Conservation (phyloP, 2,329 filamentous ascomycete genomes). For the Trichocomaceae sp. region DNA sequence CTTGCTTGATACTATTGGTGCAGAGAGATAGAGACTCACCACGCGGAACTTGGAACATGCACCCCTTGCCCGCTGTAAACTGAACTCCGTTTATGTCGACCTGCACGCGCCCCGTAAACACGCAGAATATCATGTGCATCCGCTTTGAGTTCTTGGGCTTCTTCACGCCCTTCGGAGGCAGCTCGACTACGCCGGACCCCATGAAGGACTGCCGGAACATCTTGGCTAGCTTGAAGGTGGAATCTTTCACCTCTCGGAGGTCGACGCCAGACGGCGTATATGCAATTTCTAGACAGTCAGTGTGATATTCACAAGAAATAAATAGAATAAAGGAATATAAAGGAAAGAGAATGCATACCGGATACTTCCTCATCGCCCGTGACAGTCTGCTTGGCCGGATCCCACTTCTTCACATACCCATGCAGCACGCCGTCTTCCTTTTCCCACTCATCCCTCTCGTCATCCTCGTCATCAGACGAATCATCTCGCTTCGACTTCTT, state of each 20-base stretch:
- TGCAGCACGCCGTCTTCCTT: conserved; percentile 38
- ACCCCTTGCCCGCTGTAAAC: conserved; percentile 80
- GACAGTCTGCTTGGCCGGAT: conserved; percentile 31
- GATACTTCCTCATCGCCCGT: conserved; percentile 36
- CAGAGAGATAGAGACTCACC: conserved; percentile 47
- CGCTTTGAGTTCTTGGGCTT: conserved; percentile 83
- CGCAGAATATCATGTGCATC: conserved; percentile 97
- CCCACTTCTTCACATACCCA: conserved; percentile 41
- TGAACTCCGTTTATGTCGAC: conserved; percentile 55
- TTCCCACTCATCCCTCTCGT: conserved; percentile 39
- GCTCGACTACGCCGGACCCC: conserved; percentile 80
- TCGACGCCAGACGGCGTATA: conserved; percentile 53
- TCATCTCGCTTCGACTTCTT: conserved; percentile 31
- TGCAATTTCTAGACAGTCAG: conserved; percentile 47
- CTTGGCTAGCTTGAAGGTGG: conserved; percentile 82
- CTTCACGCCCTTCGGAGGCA: conserved; percentile 78
- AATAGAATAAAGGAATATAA: no score
- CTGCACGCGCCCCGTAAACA: conserved; percentile 72
- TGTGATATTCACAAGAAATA: not conserved
- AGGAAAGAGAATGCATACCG: conserved; percentile 24
- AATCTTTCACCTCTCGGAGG: conserved; percentile 53
- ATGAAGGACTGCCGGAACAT: conserved; percentile 79
- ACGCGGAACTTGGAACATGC: conserved; percentile 90
- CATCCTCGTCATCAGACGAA: conserved; percentile 36
- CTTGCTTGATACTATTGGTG: not conserved